Evolutionary conservation across 306 rosid genomes (phyloP), one percentile per base, ranked within the genome.

Genomic region (Hippophae tibetana): DNA sequence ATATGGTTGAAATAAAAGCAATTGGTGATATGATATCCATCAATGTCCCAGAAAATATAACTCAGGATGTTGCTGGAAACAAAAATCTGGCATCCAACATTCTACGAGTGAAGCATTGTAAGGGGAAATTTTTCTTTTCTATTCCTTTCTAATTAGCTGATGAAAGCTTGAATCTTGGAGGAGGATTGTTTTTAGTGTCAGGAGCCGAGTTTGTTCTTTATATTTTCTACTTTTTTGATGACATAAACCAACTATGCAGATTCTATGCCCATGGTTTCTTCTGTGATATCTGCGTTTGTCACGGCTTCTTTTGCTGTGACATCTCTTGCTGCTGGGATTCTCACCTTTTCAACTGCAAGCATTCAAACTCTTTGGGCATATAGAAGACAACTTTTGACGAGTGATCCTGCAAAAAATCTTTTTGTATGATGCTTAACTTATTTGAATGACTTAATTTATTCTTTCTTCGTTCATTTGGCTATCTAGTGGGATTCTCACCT

Each of bases 101-200:
- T 79, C 87, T 90, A 61, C 80, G 72, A 81, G 87, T 90, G 80
- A 79, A 80, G 80, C 97, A 83, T 69, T 90, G 97, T 90, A 87
- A 90, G 82, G 84, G 56, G 60, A 64, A 54, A 47, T 3, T 26
- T 49, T 44, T 51, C 18, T 42, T 53, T 43, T 23, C 14, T 48
- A 49, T 1, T 49, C 13, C 57, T 47, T 43, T 48, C 74, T 65
- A 57, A 23, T 14, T 27, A 59, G 13, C 63, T 62, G 52, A 23
- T 14, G 41, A 11, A 47, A 52, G 9, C 38, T 31, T 51, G 26
- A 64, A 49, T 9, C 44, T 43, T 23, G 5, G 42, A 42, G 72
- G 54, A 52, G 7, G 11, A 9, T 14, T 41, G 38, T 11, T 48
- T 6, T 60, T 5, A 26, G 26, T 13, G 13, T 49, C 9, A 8